Evolutionary conservation across 345 rosid species (phyloP), one percentile per base, ranked within the genome.

Genomic region (Syzygium aqueum): DNA sequence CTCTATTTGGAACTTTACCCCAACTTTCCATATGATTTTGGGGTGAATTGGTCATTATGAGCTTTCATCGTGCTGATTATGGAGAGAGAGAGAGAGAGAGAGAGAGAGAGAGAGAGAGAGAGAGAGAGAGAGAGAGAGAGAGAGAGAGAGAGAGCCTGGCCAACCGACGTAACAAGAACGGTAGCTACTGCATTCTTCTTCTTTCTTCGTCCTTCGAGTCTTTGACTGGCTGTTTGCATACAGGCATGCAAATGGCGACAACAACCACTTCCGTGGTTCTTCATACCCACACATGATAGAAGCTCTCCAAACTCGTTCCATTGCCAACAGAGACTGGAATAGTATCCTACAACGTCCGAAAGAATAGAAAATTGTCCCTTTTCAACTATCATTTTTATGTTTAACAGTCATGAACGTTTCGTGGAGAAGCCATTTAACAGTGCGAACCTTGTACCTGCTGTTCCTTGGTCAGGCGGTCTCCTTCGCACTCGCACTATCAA

Each of bases 381-480:
- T 59, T 25, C 65, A 25, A 59, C 65, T 59, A 11, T 59, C 16
- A 14, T 27, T 59, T 59, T 59, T 59, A 28, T 11, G 65, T 27
- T 59, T 6, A 59, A 12, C 30, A 59, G 65, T 59, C 53, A 46
- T 51, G 52, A 77, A 50, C 33, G 19, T 40, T 56, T n/a, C 84
- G 89, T 91, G 90, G 88, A 88, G 89, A 89, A 88, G 85, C 77
- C 89, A 87, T 30, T 80, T 53, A 25, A 90, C 80, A 6, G 56
- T 85, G 61, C 54, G 89, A 80, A 92, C 91, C 53, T n/a, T 93
- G 83, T 92, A 88, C 89, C 67, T 89, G 52, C 87, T 92, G 52
- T 84, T 93, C 30, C 89, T 94, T 56, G 94, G 94, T 51, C 96
- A 93, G 91, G 19, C 89, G 37, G 89, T 91, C 89, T 93, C 96